Conservation (phyloP, 1,284 basidiomycete genomes). For the Xerocomus cyaneibrunnescens region DNA sequence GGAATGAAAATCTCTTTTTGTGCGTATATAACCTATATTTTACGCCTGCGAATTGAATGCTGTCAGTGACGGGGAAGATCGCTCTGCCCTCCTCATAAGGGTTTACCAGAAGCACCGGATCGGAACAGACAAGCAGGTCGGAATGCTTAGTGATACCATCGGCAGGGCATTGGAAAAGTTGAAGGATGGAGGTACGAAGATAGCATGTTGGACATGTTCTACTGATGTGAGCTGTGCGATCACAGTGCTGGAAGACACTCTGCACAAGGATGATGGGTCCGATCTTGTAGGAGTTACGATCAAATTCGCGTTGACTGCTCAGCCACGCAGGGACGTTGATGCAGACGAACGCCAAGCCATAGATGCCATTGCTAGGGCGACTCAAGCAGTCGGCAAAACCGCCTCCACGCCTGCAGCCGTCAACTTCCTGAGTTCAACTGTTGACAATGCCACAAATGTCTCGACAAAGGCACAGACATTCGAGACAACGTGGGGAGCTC, state of each 20-base stretch:
- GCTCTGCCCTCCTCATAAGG: background rate
- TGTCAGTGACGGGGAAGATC: conserved; percentile 3
- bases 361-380: too few species aligned
- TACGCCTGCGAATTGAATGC: background rate
- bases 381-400: background rate
- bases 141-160: background rate
- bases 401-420: background rate
- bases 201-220: background rate
- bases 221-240: background rate
- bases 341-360: too few species aligned
- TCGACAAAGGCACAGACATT: background rate
- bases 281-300: background rate
- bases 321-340: too few species aligned
- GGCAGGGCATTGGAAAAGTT: background rate
- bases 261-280: background rate
- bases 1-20: background rate
- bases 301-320: too few species aligned
- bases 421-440: background rate
- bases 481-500: background rate
- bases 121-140: background rate
- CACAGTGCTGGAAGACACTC: background rate
- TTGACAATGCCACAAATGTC: background rate
- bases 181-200: background rate
- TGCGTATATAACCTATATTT: background rate
- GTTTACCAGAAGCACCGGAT: background rate